phyloP scores from a whole-genome alignment of 2,329 filamentous ascomycete species.

The Seiridium unicorne region DNA sequence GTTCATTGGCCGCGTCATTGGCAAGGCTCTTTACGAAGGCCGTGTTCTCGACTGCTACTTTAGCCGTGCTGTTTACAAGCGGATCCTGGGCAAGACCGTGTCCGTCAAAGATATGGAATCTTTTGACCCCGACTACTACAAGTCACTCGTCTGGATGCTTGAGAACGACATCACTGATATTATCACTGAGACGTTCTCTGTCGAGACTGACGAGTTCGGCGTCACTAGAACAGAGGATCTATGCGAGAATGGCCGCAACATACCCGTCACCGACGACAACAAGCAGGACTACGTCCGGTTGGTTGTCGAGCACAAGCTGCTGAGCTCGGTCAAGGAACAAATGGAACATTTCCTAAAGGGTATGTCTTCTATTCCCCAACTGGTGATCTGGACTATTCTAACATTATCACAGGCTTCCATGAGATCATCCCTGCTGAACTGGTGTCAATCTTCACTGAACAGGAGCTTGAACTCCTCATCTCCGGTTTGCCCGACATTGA shows the following conservation, averaged over 20 bases:
- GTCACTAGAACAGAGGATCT: slow-evolving; percentile 86
- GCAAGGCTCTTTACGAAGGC: slow-evolving; percentile 95
- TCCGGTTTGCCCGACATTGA: slow-evolving; percentile 97
- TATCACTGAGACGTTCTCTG: slow-evolving; percentile 92
- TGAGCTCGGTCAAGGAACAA: slow-evolving; percentile 90
- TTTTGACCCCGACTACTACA: slow-evolving; percentile 97
- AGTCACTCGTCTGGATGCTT: slow-evolving; percentile 96
- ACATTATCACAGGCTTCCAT: slow-evolving; percentile 70
- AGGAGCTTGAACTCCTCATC: slow-evolving; percentile 93
- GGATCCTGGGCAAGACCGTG: slow-evolving; percentile 89
- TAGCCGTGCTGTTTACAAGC: slow-evolving; percentile 97
- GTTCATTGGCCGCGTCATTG: slow-evolving; percentile 97
- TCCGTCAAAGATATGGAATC: slow-evolving; percentile 99
- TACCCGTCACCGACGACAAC: slow-evolving; percentile 94
- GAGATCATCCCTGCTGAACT: slow-evolving; percentile 95
- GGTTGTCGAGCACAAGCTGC: slow-evolving; percentile 90
- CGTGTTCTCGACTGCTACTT: slow-evolving; percentile 98
- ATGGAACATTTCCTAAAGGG: slow-evolving; percentile 89
- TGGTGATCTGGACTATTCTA: slow-evolving; percentile 20
- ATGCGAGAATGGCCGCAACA: slow-evolving; percentile 82
- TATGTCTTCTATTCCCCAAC: slow-evolving; percentile 34
- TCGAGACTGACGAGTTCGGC: slow-evolving; percentile 92
- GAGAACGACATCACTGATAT: slow-evolving; percentile 98
- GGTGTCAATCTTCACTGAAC: slow-evolving; percentile 97
- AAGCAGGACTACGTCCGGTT: slow-evolving; percentile 96